Evolutionary conservation across 208 protist species (phyloP).

Genomic region (Tritrichomonas musculus): DNA sequence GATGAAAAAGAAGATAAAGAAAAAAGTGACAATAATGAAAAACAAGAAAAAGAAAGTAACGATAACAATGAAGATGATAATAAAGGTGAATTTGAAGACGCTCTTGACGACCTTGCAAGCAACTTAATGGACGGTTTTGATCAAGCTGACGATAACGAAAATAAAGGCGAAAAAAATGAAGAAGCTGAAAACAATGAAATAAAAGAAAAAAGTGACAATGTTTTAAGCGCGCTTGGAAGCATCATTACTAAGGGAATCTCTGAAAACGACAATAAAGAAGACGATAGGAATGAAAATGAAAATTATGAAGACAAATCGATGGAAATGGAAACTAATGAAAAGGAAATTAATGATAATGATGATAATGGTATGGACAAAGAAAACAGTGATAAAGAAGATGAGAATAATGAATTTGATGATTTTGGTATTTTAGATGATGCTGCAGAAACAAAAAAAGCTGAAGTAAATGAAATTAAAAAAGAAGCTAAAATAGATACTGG

Average conservation of each 20-base stretch:
- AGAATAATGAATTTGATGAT: background rate
- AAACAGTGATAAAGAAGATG: background rate
- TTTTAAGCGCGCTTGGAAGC: too few species aligned
- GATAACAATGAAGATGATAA: background rate
- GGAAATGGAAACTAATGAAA: too few species aligned
- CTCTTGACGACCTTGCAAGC: background rate
- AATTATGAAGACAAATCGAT: background rate
- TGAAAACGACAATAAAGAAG: background rate
- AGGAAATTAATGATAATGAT: background rate
- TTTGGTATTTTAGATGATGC: too few species aligned
- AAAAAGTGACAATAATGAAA: too few species aligned
- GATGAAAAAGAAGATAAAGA: too few species aligned
- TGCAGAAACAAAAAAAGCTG: background rate
- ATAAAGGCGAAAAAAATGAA: background rate
- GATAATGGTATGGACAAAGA: background rate
- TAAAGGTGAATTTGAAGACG: background rate
- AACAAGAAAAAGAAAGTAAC: background rate
- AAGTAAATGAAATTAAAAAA: background rate
- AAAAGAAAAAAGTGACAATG: too few species aligned
- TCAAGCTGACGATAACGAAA: background rate
- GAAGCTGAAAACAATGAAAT: background rate
- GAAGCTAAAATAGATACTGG: background rate
- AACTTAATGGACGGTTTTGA: background rate
- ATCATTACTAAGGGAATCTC: too few species aligned
- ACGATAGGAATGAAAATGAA: background rate